A percentile compares a stretch with the other conserved stretches of the same genome.
These are phyloP conservation scores for Fomitopsis schrenkii DNA, from an alignment of 1,284 basidiomycete species.

Conservation along the genomic window DNA sequence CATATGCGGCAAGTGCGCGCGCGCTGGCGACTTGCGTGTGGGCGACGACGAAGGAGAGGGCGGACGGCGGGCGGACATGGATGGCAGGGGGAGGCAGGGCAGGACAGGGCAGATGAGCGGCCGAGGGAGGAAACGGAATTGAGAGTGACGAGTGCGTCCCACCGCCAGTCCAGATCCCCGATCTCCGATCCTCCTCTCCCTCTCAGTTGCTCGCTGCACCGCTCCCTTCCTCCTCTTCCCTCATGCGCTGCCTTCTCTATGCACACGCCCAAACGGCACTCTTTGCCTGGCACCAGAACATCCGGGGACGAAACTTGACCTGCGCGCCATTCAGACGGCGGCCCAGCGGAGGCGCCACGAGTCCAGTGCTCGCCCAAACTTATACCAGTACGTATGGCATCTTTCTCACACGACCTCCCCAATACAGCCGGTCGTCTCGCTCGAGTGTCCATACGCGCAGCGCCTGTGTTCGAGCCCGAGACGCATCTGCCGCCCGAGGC, in stretches of 20 bases:
- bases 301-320: no score
- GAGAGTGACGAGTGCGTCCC: conserved; percentile 1
- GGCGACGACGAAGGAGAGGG: not conserved
- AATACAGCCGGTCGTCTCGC: no score
- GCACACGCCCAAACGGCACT: not conserved
- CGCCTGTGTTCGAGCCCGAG: no score
- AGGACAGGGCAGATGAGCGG: not conserved
- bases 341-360: no score
- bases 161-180: conserved; percentile 3
- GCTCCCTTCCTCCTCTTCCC: not conserved
- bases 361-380: no score
- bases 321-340: no score
- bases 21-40: not conserved
- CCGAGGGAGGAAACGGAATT: not conserved
- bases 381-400: no score
- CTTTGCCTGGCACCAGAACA: not conserved
- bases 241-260: not conserved
- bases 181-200: not conserved
- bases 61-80: not conserved
- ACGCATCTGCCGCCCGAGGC: no score
- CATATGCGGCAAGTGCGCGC: not conserved
- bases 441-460: no score
- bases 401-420: no score
- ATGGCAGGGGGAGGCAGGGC: not conserved
- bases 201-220: not conserved